Conservation (phyloP, 345 rosid species). For the Capsella bursapastoris region DNA sequence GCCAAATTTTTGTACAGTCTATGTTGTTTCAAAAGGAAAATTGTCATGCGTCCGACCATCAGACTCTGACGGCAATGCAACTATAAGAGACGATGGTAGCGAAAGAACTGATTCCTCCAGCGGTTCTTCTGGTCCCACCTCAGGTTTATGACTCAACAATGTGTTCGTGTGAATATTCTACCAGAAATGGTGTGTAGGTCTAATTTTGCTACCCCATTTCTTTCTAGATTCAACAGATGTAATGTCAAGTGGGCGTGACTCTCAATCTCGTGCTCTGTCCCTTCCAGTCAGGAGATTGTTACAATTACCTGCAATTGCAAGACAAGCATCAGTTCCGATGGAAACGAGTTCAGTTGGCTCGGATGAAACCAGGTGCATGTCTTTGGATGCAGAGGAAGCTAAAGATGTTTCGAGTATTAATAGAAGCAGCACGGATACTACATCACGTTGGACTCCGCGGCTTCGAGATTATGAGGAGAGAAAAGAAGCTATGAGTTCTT, state of each 20-base stretch:
- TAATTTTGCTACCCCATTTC: neutral
- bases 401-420: conserved; percentile 42
- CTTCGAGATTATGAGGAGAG: conserved; percentile 51
- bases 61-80: conserved; percentile 58
- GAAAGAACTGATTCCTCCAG: conserved; percentile 50
- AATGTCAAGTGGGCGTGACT: conserved; percentile 29
- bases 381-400: conserved; percentile 46
- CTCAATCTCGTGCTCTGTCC: conserved; percentile 41
- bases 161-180: conserved; percentile 6
- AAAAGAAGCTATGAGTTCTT: conserved; percentile 50
- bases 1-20: conserved; percentile 80
- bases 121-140: conserved; percentile 49
- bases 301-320: conserved; percentile 14
- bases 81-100: conserved; percentile 60
- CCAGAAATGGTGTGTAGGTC: conserved; percentile 14
- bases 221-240: conserved; percentile 39
- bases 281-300: conserved; percentile 33
- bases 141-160: conserved; percentile 33
- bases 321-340: conserved; percentile 44
- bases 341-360: conserved; percentile 49
- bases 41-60: conserved; percentile 76
- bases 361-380: conserved; percentile 46
- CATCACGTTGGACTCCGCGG: conserved; percentile 44
- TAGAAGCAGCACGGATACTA: conserved; percentile 47
- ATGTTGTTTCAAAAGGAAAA: conserved; percentile 78